A percentile compares a stretch with the other conserved stretches of the same genome.
These are phyloP conservation scores for Coemansia sp. DNA, from an alignment of 192 early-diverging fungal genomes.

Conservation along the genomic window DNA sequence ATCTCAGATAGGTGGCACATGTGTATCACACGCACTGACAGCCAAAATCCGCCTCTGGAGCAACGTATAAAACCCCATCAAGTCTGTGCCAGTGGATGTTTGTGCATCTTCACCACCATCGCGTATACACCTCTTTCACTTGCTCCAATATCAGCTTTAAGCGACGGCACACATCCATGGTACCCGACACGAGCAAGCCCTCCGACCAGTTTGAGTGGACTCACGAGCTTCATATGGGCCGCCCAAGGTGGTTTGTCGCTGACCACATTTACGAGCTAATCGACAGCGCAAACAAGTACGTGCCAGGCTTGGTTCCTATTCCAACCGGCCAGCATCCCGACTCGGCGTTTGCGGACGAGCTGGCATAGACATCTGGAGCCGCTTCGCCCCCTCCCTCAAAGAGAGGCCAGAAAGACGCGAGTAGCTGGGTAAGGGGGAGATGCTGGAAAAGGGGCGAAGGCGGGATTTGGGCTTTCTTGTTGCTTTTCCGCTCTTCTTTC, in stretches of 20 bases:
- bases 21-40: conserved; percentile 1
- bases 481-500: background rate
- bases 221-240: conserved; percentile 50
- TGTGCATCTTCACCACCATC: background rate
- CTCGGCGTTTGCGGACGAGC: conserved; percentile 48
- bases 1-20: background rate
- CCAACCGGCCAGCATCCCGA: conserved; percentile 49
- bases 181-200: conserved; percentile 54
- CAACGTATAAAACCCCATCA: background rate
- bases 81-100: background rate
- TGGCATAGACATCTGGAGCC: conserved; percentile 8
- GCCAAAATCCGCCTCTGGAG: background rate
- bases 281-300: conserved; percentile 36
- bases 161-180: conserved; percentile 14
- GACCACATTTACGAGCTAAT: conserved; percentile 55
- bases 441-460: background rate
- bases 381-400: background rate
- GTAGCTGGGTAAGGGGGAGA: background rate
- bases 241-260: conserved; percentile 52
- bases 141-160: background rate
- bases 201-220: conserved; percentile 54
- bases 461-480: background rate
- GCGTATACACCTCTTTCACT: background rate
- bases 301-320: conserved; percentile 48
- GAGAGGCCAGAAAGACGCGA: background rate